phyloP scores from a whole-genome alignment of 2,329 filamentous ascomycete genomes.

The Botryosphaeria dothidea region DNA sequence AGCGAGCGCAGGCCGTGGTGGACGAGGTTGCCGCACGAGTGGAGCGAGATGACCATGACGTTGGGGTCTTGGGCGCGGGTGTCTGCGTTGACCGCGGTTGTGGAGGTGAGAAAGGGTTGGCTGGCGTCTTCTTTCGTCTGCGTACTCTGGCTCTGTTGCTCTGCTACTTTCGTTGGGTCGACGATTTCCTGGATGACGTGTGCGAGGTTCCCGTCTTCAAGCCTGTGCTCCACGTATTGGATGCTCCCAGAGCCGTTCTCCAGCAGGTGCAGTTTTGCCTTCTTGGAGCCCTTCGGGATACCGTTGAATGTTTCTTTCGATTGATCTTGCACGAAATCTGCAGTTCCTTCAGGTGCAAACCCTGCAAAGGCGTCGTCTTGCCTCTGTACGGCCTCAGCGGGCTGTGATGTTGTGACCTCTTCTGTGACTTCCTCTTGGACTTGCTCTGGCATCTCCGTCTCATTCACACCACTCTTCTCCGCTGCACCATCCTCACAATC shows the following conservation, averaged over 20 bases:
- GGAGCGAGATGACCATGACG: constrained; percentile 89
- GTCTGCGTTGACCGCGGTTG: constrained; percentile 25
- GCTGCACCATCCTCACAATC: not conserved
- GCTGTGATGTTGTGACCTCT: not conserved
- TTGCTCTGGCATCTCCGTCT: not conserved
- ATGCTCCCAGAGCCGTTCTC: constrained; percentile 68
- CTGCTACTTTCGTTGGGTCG: constrained; percentile 36
- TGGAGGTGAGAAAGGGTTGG: constrained; percentile 29
- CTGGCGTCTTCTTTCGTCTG: constrained; percentile 25
- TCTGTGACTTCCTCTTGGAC: not conserved
- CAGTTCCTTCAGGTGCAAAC: not conserved
- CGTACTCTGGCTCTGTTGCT: constrained; percentile 26
- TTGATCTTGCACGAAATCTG: not conserved
- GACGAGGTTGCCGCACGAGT: constrained; percentile 96
- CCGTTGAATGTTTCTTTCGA: not conserved
- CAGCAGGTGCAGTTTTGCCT: constrained; percentile 40
- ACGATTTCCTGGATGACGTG: constrained; percentile 66
- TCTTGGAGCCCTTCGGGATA: constrained; percentile 18
- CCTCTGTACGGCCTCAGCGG: not conserved
- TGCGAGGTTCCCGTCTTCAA: constrained; percentile 72
- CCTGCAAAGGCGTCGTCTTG: not conserved
- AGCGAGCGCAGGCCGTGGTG: constrained; percentile 91
- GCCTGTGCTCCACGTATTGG: constrained; percentile 73
- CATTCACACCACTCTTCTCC: not conserved
- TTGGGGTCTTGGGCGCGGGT: constrained; percentile 37